Base-by-base conservation (phyloP, 495 filamentous ascomycete species). In the Aspergillus conjunctus region DNA sequence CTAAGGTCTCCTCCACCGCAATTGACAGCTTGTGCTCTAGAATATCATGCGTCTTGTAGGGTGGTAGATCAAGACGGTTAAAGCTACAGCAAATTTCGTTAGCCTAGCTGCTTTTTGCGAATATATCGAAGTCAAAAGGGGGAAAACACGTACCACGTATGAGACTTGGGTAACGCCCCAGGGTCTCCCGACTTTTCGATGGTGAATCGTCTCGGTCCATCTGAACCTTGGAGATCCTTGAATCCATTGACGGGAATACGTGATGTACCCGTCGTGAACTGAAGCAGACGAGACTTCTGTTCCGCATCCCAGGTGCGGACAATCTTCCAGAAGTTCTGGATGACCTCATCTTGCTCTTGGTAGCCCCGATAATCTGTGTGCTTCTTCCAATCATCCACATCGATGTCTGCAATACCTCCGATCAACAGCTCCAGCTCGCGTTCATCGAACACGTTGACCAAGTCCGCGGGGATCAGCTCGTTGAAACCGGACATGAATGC, bases 341-440 rank as follows among this genome's bases (percentile, higher is more conserved):
- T 95, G 32, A 98, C 95, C 69, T 97, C 91, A 72, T 98, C 95
- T 54, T 85, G 87, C 76, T 99, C 94, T 41, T 96, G 97, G 79
- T 99, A 99, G n/a, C 94, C 94, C 60, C 94, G 87, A 77, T 99
- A 99, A 71, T 99, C 94, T n/a, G 94, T 99, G 78, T 99, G 94
- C 79, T 99, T 99, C 88, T 99, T 99, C 94, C 94, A 99, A 74
- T 99, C 94, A 51, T 98, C 94, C 18, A 99, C 95, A 68, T 99
- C 94, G 66, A 99, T 99, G 73, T 99, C 94, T 46, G 94, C 95
- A 70, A 99, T 99, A 82, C 94, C 94, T 62, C 94, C 94, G 71
- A 99, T 98, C 63, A 99, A 80, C 66, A 99, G 77, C 75, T 99
- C 94, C 51, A 99, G 79, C 73, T 99, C 94, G 57, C 94, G 89